A percentile compares a stretch with the other conserved stretches of the same genome.
Evolutionary conservation across 2,329 filamentous ascomycete genomes (phyloP).

Genomic region (Sporothrix brunneoviolacea): DNA sequence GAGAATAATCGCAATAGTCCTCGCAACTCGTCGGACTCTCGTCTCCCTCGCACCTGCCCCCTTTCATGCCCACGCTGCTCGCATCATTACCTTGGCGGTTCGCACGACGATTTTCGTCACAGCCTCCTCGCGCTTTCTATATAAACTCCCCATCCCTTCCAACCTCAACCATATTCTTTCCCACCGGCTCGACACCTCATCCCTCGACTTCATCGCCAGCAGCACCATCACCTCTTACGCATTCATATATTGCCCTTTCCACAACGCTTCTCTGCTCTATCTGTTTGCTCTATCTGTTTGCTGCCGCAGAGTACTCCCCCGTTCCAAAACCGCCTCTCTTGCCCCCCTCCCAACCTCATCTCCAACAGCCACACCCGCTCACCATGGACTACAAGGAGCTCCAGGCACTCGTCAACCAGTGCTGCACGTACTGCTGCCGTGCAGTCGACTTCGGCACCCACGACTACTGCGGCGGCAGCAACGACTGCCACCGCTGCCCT

Average conservation of each 20-base stretch:
- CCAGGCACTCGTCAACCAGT: constrained; percentile 40
- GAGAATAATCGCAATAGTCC: too few species aligned
- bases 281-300: not conserved
- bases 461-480: constrained; percentile 39
- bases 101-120: constrained; percentile 3
- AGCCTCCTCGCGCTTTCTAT: constrained; percentile 2
- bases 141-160: constrained; percentile 3
- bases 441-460: constrained; percentile 44
- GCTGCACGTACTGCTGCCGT: constrained; percentile 48
- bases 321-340: too few species aligned
- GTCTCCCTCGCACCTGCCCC: not conserved
- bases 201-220: too few species aligned
- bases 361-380: not conserved
- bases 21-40: not conserved
- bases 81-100: not conserved
- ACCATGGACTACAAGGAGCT: constrained; percentile 38
- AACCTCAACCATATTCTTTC: too few species aligned
- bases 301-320: too few species aligned
- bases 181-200: too few species aligned
- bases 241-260: too few species aligned
- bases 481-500: constrained; percentile 39
- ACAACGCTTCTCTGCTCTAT: too few species aligned
- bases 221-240: too few species aligned
- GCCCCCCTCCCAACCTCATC: too few species aligned
- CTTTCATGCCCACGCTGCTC: constrained; percentile 3